phyloP scores from a whole-genome alignment of 306 rosid genomes.

The Canavalia gladiata region DNA sequence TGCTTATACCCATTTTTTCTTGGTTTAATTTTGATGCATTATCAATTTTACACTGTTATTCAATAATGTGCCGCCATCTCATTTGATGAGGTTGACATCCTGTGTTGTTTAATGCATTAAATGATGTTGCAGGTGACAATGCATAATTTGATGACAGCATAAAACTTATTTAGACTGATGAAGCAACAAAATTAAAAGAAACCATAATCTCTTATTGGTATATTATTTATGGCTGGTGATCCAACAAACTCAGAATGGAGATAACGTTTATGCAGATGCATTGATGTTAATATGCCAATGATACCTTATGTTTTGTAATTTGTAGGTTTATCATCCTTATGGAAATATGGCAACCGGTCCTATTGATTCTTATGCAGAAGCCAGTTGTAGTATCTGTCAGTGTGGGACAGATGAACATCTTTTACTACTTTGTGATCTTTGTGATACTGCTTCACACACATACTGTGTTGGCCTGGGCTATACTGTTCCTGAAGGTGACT shows the following conservation, averaged over 20 bases:
- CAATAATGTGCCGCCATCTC: neutral
- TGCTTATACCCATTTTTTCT: neutral
- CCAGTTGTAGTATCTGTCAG: slow-evolving; percentile 62
- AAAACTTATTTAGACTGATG: neutral
- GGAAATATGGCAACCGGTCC: slow-evolving; percentile 57
- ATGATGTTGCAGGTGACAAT: neutral
- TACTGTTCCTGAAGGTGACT: slow-evolving; percentile 85
- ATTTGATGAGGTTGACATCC: neutral
- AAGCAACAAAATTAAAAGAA: neutral
- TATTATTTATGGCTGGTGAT: slow-evolving; percentile 1
- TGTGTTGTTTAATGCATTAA: neutral
- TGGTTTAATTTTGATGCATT: neutral
- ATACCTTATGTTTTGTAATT: slow-evolving; percentile 48
- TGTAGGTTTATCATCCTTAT: slow-evolving; percentile 58
- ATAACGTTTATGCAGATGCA: slow-evolving; percentile 11
- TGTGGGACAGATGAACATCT: slow-evolving; percentile 63
- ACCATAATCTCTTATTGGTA: slow-evolving; percentile 1
- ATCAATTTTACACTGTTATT: neutral
- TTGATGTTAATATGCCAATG: neutral
- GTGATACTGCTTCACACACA: slow-evolving; percentile 79
- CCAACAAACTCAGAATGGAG: neutral
- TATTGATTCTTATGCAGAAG: slow-evolving; percentile 57
- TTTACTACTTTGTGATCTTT: slow-evolving; percentile 76
- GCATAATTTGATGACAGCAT: neutral
- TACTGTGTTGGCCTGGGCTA: slow-evolving; percentile 83